Evolutionary conservation across 1,284 basidiomycete species (phyloP), one percentile per base, ranked within the genome.

Genomic region (Irpex lacteus): DNA sequence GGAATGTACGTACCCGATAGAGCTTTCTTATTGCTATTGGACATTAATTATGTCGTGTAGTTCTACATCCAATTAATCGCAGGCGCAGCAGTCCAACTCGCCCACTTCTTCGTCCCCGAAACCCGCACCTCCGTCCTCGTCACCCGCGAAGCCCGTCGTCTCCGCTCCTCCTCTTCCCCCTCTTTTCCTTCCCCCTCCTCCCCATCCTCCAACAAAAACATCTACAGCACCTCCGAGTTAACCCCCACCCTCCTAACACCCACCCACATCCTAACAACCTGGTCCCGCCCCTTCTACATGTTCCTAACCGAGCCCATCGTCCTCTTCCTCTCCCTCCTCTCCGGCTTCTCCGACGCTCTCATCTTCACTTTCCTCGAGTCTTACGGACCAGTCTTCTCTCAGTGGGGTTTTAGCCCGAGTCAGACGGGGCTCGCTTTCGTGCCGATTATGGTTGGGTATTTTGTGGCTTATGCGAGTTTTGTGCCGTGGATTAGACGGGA

Each of bases 321-420:
- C 52, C 52, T 53, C 52, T 53, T 13, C 9, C 52, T 53, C 52
- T 53, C 52, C 18, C 52, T 53, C 52, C 52, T 53, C 52, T 53
- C 52, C 52, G 52, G 52, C 18, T 53, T 53, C 52, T 53, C 52
- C 52, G 52, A 53, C 52, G 52, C 52, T 11, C 52, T 53, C 52
- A 53, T 53, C 52, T 53, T 53, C 52, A 53, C 52, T 0, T 53
- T 53, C 52, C 52, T 53, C 4, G 52, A 53, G 19, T 19, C 18
- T 8, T 53, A 19, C 52, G 52, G 52, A 0, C 52, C 52, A 0
- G 52, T 53, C 0, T 53, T 53, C 52, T 0, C 3, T 0, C 52
- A 53, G 19, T 53, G 52, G 52, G 19, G 19, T 1, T 53, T 53
- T 19, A 8, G 19, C 0, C 18, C 52, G 13, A 19, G 52, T 11